Conservation (phyloP, 2,329 filamentous ascomycete species). For the Fusarium metavorans region DNA sequence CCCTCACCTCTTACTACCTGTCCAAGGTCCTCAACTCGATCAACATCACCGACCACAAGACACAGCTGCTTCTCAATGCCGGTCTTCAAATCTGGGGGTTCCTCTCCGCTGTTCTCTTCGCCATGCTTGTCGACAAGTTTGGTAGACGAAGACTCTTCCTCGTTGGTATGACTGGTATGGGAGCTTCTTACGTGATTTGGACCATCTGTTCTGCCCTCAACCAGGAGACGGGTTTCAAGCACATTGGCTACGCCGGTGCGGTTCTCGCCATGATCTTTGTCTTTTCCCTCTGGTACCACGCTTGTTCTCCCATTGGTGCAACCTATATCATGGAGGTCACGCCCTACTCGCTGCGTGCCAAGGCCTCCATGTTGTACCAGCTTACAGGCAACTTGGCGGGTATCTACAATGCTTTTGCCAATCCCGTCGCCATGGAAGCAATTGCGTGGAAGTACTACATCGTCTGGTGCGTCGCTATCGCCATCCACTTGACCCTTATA, state of each 20-base stretch:
- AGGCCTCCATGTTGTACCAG: slow-evolving; percentile 47
- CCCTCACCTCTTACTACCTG: slow-evolving; percentile 54
- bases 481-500: slow-evolving; percentile 31
- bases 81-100: slow-evolving; percentile 52
- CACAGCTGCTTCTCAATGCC: slow-evolving; percentile 49
- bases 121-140: slow-evolving; percentile 54
- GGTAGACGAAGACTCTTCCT: slow-evolving; percentile 58
- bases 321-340: slow-evolving; percentile 61
- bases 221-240: slow-evolving; percentile 41
- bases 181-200: slow-evolving; percentile 51
- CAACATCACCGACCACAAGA: slow-evolving; percentile 50
- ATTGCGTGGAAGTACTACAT: slow-evolving; percentile 60
- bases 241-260: slow-evolving; percentile 53
- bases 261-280: slow-evolving; percentile 55
- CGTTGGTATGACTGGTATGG: slow-evolving; percentile 51
- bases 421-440: slow-evolving; percentile 55
- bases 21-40: slow-evolving; percentile 55
- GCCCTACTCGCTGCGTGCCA: slow-evolving; percentile 46
- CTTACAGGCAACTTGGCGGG: slow-evolving; percentile 44
- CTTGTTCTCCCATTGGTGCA: slow-evolving; percentile 56
- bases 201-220: slow-evolving; percentile 56
- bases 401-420: slow-evolving; percentile 56
- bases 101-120: slow-evolving; percentile 47
- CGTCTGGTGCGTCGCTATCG: slow-evolving; percentile 53
- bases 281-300: slow-evolving; percentile 41